A percentile compares a stretch with the other conserved stretches of the same genome.
Conservation (phyloP, 148 eudicot species). For the Fagopyrum esculentum region DNA sequence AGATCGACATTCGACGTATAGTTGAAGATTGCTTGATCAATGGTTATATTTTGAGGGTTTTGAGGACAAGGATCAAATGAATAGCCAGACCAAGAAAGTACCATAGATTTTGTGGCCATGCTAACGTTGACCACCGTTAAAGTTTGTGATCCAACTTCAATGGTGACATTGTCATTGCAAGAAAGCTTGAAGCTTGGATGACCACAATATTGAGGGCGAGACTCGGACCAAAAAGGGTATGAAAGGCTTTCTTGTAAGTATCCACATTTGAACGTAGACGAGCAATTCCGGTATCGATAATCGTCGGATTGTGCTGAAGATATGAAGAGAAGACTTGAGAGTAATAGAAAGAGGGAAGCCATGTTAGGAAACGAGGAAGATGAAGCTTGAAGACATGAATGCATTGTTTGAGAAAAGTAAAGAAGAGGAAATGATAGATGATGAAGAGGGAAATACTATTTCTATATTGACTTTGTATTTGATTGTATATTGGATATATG, state of each 20-base stretch:
- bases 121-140: neutral
- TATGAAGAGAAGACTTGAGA: neutral
- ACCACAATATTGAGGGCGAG: slow-evolving; percentile 4
- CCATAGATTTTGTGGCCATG: neutral
- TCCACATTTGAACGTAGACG: neutral
- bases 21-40: neutral
- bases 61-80: neutral
- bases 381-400: neutral
- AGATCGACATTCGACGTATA: too few relatives aligned
- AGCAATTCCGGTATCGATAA: neutral
- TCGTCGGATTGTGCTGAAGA: neutral
- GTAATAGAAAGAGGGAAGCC: neutral
- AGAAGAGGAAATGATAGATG: neutral
- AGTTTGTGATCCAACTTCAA: neutral
- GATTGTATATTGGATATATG: neutral
- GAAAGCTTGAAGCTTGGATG: slow-evolving; percentile 1
- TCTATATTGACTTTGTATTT: neutral
- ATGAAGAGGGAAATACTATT: neutral
- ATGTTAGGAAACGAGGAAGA: neutral
- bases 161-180: neutral
- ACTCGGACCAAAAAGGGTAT: neutral
- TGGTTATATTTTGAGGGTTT: neutral
- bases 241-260: neutral
- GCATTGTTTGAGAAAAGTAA: neutral
- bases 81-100: neutral